Evolutionary conservation across 2,329 filamentous ascomycete species (phyloP).

Genomic region (Diplodia sapinea): DNA sequence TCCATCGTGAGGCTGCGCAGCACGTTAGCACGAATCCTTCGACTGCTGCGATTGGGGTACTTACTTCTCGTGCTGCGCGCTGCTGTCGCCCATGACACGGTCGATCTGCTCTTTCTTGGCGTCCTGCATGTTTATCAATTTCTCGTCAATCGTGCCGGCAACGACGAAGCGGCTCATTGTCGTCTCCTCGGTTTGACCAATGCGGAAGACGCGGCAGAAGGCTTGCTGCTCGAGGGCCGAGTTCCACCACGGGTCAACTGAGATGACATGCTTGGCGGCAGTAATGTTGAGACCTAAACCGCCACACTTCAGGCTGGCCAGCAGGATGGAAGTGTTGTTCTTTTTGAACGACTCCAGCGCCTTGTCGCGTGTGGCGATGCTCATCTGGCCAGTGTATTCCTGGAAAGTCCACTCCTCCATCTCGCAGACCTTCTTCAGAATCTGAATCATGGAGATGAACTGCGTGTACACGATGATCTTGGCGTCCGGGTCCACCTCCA

Average conservation of each 20-base stretch:
- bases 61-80: slow-evolving; percentile 40
- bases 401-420: slow-evolving; percentile 56
- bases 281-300: slow-evolving; percentile 66
- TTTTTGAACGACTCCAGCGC: slow-evolving; percentile 56
- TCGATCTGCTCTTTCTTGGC: slow-evolving; percentile 58
- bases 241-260: slow-evolving; percentile 66
- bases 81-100: slow-evolving; percentile 51
- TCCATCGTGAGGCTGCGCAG: slow-evolving; percentile 40
- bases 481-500: slow-evolving; percentile 50
- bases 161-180: slow-evolving; percentile 65
- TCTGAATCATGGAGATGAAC: slow-evolving; percentile 60
- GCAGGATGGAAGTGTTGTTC: slow-evolving; percentile 53
- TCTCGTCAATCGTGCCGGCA: slow-evolving; percentile 63
- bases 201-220: slow-evolving; percentile 66
- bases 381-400: slow-evolving; percentile 59
- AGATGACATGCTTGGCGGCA: slow-evolving; percentile 58
- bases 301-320: slow-evolving; percentile 64
- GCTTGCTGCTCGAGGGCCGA: slow-evolving; percentile 65
- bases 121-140: slow-evolving; percentile 62
- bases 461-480: slow-evolving; percentile 69
- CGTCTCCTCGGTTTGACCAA: slow-evolving; percentile 67
- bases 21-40: background rate
- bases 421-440: slow-evolving; percentile 58
- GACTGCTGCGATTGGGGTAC: background rate
- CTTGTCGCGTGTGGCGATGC: slow-evolving; percentile 51